These are phyloP conservation scores for Kickxella alabastrina DNA, from an alignment of 192 early-diverging fungal genomes.

Conservation along the genomic window DNA sequence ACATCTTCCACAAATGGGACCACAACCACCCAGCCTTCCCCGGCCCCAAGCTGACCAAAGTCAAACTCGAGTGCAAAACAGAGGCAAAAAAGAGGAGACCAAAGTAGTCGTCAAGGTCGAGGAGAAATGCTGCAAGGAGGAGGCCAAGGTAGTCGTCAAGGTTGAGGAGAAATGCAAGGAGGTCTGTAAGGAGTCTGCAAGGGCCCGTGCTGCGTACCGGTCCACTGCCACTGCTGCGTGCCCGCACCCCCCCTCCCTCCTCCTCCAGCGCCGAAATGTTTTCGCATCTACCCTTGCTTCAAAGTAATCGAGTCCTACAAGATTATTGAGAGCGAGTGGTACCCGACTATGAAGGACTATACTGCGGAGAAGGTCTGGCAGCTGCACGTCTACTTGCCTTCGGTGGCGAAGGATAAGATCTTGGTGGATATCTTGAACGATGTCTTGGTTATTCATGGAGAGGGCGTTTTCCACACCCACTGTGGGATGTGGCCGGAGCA, in stretches of 20 bases:
- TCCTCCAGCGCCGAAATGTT: constrained; percentile 16
- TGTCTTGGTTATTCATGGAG: constrained; percentile 38
- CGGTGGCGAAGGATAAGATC: constrained; percentile 49
- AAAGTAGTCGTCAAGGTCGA: constrained; percentile 9
- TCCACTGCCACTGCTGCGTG: constrained; percentile 11
- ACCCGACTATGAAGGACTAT: constrained; percentile 48
- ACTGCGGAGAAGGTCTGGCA: constrained; percentile 51
- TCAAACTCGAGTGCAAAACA: constrained; percentile 43
- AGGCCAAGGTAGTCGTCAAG: constrained; percentile 11
- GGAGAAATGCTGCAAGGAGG: neutral
- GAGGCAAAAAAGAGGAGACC: constrained; percentile 8
- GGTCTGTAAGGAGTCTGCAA: neutral
- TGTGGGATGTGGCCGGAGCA: constrained; percentile 52
- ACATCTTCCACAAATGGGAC: constrained; percentile 53
- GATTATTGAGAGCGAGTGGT: constrained; percentile 36
- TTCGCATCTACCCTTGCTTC: constrained; percentile 52
- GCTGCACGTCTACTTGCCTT: constrained; percentile 48
- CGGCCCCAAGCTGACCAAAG: constrained; percentile 47
- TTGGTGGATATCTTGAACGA: constrained; percentile 38
- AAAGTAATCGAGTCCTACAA: constrained; percentile 37
- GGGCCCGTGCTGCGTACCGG: constrained; percentile 6
- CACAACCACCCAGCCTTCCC: constrained; percentile 49
- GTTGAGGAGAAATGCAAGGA: constrained; percentile 25
- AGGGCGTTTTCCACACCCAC: constrained; percentile 49
- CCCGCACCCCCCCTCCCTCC: constrained; percentile 28